A percentile compares a stretch with the other conserved stretches of the same genome.
These are phyloP conservation scores for Allantophomopsis lycopodina DNA, from an alignment of 2,329 filamentous ascomycete species.

Conservation along the genomic window DNA sequence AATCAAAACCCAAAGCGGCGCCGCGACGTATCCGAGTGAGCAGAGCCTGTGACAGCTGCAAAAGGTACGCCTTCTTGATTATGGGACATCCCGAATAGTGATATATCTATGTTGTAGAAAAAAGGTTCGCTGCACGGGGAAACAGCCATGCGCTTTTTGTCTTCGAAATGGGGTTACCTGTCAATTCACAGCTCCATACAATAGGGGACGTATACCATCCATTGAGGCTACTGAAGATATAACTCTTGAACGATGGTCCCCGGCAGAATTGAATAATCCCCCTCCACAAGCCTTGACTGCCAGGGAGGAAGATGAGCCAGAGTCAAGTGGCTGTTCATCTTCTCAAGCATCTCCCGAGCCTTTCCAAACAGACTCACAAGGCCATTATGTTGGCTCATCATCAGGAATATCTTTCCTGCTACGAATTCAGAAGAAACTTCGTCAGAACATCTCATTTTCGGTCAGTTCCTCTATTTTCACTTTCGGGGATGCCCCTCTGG, in stretches of 20 bases:
- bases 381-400: constrained; percentile 30
- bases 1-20: too few relatives aligned
- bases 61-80: constrained; percentile 22
- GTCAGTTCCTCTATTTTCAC: constrained; percentile 31
- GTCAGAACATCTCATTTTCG: constrained; percentile 22
- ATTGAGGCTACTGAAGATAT: constrained; percentile 11
- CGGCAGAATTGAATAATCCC: too few relatives aligned
- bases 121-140: constrained; percentile 26
- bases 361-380: constrained; percentile 28
- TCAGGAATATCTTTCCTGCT: constrained; percentile 34
- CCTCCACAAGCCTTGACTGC: too few relatives aligned
- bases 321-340: constrained; percentile 1
- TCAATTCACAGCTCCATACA: constrained; percentile 34
- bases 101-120: constrained; percentile 11
- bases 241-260: too few relatives aligned
- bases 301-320: too few relatives aligned
- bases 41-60: constrained; percentile 32
- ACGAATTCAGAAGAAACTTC: constrained; percentile 32
- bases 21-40: constrained; percentile 20
- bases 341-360: constrained; percentile 30
- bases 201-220: constrained; percentile 27
- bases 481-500: constrained; percentile 32
- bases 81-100: constrained; percentile 1
- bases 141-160: constrained; percentile 24
- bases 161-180: constrained; percentile 20